Evolutionary conservation across 1,139 yeast species (phyloP), one percentile per base, ranked within the genome.

Genomic region (Yamadazyma dendronema): DNA sequence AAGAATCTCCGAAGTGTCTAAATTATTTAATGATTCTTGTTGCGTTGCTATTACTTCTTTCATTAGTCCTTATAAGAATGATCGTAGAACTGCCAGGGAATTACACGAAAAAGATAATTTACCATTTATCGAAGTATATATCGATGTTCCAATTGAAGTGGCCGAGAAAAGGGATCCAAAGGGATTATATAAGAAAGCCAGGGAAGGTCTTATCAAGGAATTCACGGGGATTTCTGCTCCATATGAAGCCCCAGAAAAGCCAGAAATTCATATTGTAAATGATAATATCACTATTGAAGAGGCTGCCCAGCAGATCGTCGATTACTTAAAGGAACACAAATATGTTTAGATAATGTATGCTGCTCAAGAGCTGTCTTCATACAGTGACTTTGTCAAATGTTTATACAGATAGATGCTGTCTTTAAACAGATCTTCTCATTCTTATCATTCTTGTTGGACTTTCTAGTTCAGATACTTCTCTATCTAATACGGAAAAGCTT

Each of bases 151-250:
- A 24, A 73, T 90, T 37, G 89, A 83, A 52, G 88, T 89, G 43
- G 97, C 97, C 37, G 97, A 90, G 69, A 77, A 86, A 63, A 85
- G 97, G 65, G 97, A 90, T 62, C 97, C 97, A 46, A 90, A 90
- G 72, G 97, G 97, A 8, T 73, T 90, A 50, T 90, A 90, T 71
- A 88, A 89, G 66, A 90, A 90, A 74, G 97, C 97, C 16, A 81
- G 97, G 59, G 95, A 89, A 54, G 97, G 97, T 23, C 71, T 84
- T 46, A 90, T 90, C 60, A 87, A 87, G 65, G 96, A 90, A 58
- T 90, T 90, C 67, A 90, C 97, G 16, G 97, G 97, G 39, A 83
- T 90, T 44, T 82, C 90, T 49, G 97, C 96, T 12, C 97, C 97
- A 28, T 90, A 90, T 60, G 97, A 90, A 69, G 94, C 86, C 2